phyloP scores from a whole-genome alignment of 352 stramenopile genomes.

The Globisporangium perplexum region DNA sequence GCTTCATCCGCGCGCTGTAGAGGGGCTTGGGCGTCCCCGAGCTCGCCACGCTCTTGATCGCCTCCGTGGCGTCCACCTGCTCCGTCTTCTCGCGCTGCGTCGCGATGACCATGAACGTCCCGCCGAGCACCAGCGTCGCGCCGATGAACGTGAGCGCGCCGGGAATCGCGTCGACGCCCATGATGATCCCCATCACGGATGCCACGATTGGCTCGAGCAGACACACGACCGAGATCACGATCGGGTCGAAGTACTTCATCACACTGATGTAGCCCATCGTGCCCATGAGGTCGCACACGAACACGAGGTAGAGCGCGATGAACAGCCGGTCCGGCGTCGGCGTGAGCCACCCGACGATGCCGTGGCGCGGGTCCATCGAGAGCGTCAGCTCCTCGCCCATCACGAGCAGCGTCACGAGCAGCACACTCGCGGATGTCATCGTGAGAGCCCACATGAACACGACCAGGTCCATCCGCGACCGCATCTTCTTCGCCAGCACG shows the following conservation, averaged over 20 bases:
- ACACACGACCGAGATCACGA: slow-evolving; percentile 87
- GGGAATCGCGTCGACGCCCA: slow-evolving; percentile 73
- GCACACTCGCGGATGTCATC: slow-evolving; percentile 17
- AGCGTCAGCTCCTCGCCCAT: slow-evolving; percentile 61
- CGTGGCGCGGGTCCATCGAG: slow-evolving; percentile 59
- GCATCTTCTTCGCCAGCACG: slow-evolving; percentile 63
- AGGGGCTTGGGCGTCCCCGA: slow-evolving; percentile 43
- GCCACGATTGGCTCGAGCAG: slow-evolving; percentile 84
- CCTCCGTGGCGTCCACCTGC: slow-evolving; percentile 56
- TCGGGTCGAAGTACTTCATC: slow-evolving; percentile 91
- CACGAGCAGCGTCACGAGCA: slow-evolving; percentile 65
- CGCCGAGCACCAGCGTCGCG: slow-evolving; percentile 59
- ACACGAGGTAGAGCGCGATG: slow-evolving; percentile 78
- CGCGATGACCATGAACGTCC: slow-evolving; percentile 64
- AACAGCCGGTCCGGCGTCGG: slow-evolving; percentile 43
- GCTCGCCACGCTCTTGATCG: slow-evolving; percentile 24
- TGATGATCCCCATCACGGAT: slow-evolving; percentile 62
- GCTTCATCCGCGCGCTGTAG: slow-evolving; percentile 55
- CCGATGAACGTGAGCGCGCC: slow-evolving; percentile 61
- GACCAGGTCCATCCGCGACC: slow-evolving; percentile 57
- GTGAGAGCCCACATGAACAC: slow-evolving; percentile 54
- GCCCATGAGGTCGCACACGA: slow-evolving; percentile 83
- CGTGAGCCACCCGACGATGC: slow-evolving; percentile 80
- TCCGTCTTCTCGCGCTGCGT: slow-evolving; percentile 38
- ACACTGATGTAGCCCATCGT: slow-evolving; percentile 84